Evolutionary conservation across 192 early-diverging fungal species (phyloP), one percentile per base, ranked within the genome.

Genomic region (Backusella sp.): DNA sequence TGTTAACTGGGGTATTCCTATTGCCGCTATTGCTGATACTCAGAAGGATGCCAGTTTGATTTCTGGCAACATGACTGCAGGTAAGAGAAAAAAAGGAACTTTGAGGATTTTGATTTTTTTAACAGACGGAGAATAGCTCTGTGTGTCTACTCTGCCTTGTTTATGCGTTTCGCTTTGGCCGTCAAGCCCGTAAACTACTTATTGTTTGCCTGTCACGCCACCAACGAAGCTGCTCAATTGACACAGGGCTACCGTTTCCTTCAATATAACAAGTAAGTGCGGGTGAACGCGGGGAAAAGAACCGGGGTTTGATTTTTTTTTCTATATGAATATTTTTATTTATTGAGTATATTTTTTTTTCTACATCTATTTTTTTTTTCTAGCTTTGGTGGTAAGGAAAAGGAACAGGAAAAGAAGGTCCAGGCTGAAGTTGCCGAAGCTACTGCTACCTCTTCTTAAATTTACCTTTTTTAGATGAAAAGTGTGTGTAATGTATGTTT

Each of bases 121-220:
- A 36, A 37, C n/a, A 41, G 42, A 12, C 41, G 26, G 15, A 6
- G n/a, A n/a, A 65, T 65, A 77, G 96, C 96, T 0, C 82, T 99
- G 76, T 89, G 90, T 15, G 73, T 99, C 17, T 99, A 98, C 84
- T 97, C 96, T 39, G 77, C 87, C 34, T 81, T 97, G 73, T 99
- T 99, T 79, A 97, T 97, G 96, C 91, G 96, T 34, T 99, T 99
- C 76, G 95, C 97, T 3, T 93, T 92, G 88, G 90, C 91, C 86
- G 97, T 99, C 19, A 88, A 90, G 71, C 97, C 97, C 2, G 74
- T 90, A 53, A 99, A 99, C 86, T 90, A 92, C 77, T 86, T 99
- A 32, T 86, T 99, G 76, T 96, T 99, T 80, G 96, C 94, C 12
- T 96, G 94, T 87, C 97, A 99, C 75, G 87, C 89, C 32, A 92